Base-by-base conservation (phyloP, 805 yeast genomes). In the Brettanomyces bruxellensis region DNA sequence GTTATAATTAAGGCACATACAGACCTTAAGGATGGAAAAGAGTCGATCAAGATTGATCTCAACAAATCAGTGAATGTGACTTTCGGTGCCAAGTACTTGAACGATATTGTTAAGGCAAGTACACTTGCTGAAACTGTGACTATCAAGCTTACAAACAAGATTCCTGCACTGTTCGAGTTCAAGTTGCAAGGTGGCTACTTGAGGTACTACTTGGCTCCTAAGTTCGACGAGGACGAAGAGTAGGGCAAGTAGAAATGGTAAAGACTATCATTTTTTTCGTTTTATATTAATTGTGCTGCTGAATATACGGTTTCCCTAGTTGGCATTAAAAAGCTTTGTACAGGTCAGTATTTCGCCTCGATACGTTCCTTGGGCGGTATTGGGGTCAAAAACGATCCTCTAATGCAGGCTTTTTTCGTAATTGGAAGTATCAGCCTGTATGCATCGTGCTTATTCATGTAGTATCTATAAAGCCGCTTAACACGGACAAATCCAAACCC, bases 151-250 rank as follows among this genome's bases (percentile, higher is more conserved):
- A 86, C 95, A 18, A 91, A 85, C 59, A 88, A 86, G 62, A 82
- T 93, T 13, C 99, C 99, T 34, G 95, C 97, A 38, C 71, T 89
- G 65, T 88, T 93, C 61, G 97, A 91, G 70, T 93, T 83, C 71
- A 84, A 83, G 67, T 73, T 93, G 62, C 82, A 88, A 51, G 85
- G 91, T 66, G 99, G 99, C 46, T 86, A 87, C 68, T 73, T 93
- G 65, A 83, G 96, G 65, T 93, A 86, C 78, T 93, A 86, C 78
- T 77, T 93, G 66, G 99, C 99, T 57, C 99, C 99, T 49, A 91
- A 93, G 76, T 88, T 93, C 64, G 96, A 86, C 54, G 98, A 90
- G 53, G 95, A 86, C 53, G 93, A 86, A 54, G 79, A 70, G 61
- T 30, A 44, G 18, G 18, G 8, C 24, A 14, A 7, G 23, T 38